Evolutionary conservation across 2,329 filamentous ascomycete species (phyloP), one percentile per base, ranked within the genome.

Genomic region (Gnomoniopsis sp.): DNA sequence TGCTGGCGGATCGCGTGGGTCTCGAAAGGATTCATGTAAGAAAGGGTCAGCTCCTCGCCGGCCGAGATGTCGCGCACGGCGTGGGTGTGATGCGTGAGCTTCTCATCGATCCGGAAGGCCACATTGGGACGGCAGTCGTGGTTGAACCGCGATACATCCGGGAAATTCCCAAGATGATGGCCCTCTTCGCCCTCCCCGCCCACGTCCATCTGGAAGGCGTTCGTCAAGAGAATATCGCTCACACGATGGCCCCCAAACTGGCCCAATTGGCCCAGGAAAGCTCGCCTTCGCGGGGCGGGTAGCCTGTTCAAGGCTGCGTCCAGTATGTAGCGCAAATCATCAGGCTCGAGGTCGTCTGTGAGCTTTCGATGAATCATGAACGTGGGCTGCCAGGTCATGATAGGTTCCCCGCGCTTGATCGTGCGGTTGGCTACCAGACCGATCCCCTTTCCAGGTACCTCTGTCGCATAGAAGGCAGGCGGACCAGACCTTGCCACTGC

Each of bases 61-160:
- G 58, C 17, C 7, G 52, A 59, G 34, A 75, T 68, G 2, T 65
- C 62, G 3, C 72, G 63, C 0, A 67, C 71, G 0, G 67, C 69
- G 21, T 67, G 66, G 1, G 74, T 71, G 10, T 68, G 67, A 50
- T 74, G 73, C 10, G 70, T 69, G 2, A 75, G 62, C 15, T 62
- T 44, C 0, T 64, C 55, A 49, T 73, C 68, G 6, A 74, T 63
- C 15, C 70, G 65, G 55, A 64, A 65, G 3, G 58, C 61, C 17
- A 74, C 73, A 59, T 74, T 73, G 1, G 72, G 70, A 51, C 69
- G 72, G 58, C 72, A 75, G 14, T 67, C 72, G 63, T 75, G 73
- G 58, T 75, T 75, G 33, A 72, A 52, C 8, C 73, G 55, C 41
- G 65, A 65, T 0, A 72, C 69, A 57, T 75, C 72, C 0, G 72